A percentile compares a stretch with the other conserved stretches of the same genome.
These are phyloP conservation scores for Chlorella sp. DNA, from an alignment of 139 green algal species.

Conservation along the genomic window DNA sequence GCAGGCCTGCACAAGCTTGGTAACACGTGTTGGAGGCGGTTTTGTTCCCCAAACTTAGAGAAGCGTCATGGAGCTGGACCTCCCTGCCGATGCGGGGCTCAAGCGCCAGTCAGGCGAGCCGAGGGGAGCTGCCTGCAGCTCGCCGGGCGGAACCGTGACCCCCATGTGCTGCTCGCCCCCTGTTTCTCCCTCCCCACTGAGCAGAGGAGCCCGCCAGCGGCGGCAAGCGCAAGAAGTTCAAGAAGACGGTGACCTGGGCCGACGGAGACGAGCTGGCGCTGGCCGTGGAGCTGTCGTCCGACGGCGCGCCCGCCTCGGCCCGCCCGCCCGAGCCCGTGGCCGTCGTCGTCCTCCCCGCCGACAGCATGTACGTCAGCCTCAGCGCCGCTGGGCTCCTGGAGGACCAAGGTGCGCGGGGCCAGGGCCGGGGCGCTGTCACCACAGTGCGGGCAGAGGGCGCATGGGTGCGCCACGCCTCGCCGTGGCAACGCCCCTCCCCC, in stretches of 20 bases:
- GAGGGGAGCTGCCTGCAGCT: no score
- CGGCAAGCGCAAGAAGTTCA: no score
- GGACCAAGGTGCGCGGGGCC: not conserved
- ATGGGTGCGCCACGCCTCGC: no score
- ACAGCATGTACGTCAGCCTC: conserved; percentile 7
- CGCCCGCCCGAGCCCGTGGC: not conserved
- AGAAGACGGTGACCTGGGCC: conserved; percentile 44
- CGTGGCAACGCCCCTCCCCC: no score
- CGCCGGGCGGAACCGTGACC: no score
- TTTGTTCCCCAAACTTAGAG: no score
- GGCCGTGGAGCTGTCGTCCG: not conserved
- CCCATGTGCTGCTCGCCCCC: no score
- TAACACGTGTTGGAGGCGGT: no score
- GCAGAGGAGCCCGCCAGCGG: no score
- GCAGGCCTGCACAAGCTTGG: no score
- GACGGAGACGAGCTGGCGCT: conserved; percentile 11
- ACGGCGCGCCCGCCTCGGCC: not conserved
- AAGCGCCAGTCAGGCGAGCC: not conserved
- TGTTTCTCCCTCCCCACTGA: no score
- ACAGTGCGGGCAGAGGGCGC: not conserved
- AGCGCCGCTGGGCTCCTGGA: conserved; percentile 9
- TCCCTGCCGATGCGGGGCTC: not conserved
- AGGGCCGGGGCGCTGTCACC: not conserved
- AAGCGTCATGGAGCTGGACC: not conserved
- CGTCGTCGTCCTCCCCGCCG: conserved; percentile 14